Evolutionary conservation across 257 asterid species (phyloP).

Genomic region (Anisodus tanguticus): DNA sequence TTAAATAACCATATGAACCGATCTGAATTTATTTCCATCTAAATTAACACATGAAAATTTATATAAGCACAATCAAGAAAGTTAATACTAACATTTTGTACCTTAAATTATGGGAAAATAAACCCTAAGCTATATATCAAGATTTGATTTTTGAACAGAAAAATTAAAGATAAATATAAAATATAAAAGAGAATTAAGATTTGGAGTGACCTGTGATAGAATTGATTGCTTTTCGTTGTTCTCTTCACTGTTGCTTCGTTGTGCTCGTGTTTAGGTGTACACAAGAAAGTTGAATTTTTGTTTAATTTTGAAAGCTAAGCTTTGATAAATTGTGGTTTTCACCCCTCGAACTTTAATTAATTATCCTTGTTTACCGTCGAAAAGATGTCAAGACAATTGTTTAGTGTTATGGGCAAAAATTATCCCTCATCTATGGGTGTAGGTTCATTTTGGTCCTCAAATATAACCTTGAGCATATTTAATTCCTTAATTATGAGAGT

Average conservation of each 20-base stretch:
- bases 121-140: neutral
- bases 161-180: neutral
- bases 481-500: too few relatives aligned
- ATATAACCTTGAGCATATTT: too few relatives aligned
- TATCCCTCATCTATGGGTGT: too few relatives aligned
- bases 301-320: neutral
- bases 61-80: neutral
- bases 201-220: neutral
- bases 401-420: too few relatives aligned
- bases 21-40: constrained; percentile 2
- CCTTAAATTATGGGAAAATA: neutral
- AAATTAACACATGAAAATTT: neutral
- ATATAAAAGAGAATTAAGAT: neutral
- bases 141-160: neutral
- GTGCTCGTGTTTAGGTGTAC: neutral
- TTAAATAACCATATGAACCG: constrained; percentile 12
- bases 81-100: neutral
- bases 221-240: neutral
- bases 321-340: neutral
- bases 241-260: neutral
- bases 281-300: neutral
- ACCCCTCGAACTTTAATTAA: too few relatives aligned
- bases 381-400: too few relatives aligned
- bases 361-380: too few relatives aligned
- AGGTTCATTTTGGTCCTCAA: too few relatives aligned